Evolutionary conservation across 148 eudicot species (phyloP).

Genomic region (Vaccinium corymbosum): DNA sequence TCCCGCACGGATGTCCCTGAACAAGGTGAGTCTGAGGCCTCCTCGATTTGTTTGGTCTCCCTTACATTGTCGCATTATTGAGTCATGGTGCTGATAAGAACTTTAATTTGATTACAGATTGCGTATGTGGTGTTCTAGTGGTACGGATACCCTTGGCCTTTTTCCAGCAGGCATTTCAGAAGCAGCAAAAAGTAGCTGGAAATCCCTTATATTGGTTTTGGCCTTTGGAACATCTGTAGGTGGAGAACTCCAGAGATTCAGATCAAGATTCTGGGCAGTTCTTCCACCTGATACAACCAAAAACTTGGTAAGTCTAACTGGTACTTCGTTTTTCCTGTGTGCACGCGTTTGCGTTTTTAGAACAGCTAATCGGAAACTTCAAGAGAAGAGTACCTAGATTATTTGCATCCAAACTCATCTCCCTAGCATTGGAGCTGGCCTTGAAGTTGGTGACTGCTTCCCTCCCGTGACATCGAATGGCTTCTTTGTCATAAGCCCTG

Average conservation of each 20-base stretch:
- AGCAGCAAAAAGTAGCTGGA: constrained; percentile 16
- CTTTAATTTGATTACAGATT: constrained; percentile 40
- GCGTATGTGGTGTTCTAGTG: constrained; percentile 57
- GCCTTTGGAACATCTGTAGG: constrained; percentile 21
- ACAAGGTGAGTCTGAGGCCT: constrained; percentile 28
- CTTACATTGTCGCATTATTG: neutral
- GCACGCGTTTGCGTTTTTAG: too few species aligned
- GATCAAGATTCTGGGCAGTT: constrained; percentile 35
- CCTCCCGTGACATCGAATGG: constrained; percentile 52
- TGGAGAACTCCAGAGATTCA: constrained; percentile 44
- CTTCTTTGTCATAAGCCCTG: constrained; percentile 69
- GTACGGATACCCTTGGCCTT: constrained; percentile 29
- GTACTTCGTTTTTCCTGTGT: neutral
- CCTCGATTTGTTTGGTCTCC: neutral
- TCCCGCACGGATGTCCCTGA: constrained; percentile 29
- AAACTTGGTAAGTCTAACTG: neutral
- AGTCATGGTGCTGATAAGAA: neutral
- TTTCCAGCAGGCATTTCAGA: constrained; percentile 26
- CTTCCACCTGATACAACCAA: constrained; percentile 22
- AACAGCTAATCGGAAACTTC: neutral
- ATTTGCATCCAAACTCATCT: constrained; percentile 29
- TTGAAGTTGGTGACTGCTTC: constrained; percentile 59
- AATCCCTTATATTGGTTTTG: constrained; percentile 13
- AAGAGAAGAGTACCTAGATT: constrained; percentile 36
- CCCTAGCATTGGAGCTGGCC: constrained; percentile 35